Evolutionary conservation across 495 filamentous ascomycete species (phyloP), one percentile per base, ranked within the genome.

Genomic region (Penicillium paxilli): DNA sequence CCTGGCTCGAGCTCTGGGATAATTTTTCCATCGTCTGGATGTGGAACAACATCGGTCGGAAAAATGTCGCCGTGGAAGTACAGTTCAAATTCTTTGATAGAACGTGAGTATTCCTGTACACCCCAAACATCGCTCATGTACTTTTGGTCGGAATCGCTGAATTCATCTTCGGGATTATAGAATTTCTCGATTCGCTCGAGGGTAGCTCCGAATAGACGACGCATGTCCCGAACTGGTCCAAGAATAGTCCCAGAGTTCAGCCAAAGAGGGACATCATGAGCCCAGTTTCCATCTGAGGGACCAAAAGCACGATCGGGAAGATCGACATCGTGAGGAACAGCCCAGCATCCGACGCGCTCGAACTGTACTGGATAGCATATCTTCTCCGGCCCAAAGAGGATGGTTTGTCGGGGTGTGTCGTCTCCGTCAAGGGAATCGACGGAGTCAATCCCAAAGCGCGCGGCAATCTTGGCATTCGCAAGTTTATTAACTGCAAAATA

Each of bases 61-160:
- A 54, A 33, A 1, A 54, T 20, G 10, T 54, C 56, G n/a, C 42
- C 56, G 33, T 59, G 56, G 32, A 59, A 59, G 28, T 54, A 59
- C 4, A 40, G 40, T 11, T 49, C 37, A 7, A 22, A 33, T 25
- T 26, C 32, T 19, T 38, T 28, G 2, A 59, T 41, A 1, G 47
- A 51, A 17, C 57, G 57, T 23, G 26, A 45, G 35, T 44, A 59
- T 30, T 59, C 57, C 26, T 59, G 57, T 5, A 47, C 47, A 8
- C 57, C 57, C 57, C 57, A 59, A 21, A 59, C 32, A 48, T 59
- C 51, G 32, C 57, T 59, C 52, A 59, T 46, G 33, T 59, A 59
- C 30, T 40, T 51, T 12, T 59, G 57, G 24, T 59, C 57, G 9
- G 57, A 59, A 35, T 59, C 57, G 24, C 51, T 59, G 40, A 41